phyloP scores from a whole-genome alignment of 768 basidiomycete genomes.

The Tylopilus balloui region DNA sequence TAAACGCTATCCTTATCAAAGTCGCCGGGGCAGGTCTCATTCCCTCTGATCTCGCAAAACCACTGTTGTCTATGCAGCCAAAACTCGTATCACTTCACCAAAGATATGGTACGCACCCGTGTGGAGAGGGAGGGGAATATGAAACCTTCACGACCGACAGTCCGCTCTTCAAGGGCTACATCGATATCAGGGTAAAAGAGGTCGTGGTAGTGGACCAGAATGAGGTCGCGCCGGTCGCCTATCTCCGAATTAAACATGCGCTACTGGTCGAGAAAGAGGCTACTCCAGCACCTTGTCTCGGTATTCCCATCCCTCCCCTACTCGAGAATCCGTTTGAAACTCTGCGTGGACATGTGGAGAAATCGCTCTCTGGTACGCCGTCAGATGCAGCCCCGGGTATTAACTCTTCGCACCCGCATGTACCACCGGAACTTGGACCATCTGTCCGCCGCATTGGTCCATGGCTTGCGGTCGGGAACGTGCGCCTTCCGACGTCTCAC shows the following conservation, averaged over 20 bases:
- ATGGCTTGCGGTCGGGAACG: constrained; percentile 71
- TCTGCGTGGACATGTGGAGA: constrained; percentile 8
- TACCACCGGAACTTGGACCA: constrained; percentile 4
- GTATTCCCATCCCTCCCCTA: constrained; percentile 44
- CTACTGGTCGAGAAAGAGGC: constrained; percentile 53
- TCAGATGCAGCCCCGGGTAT: neutral
- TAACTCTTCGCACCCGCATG: neutral
- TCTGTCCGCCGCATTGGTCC: constrained; percentile 36
- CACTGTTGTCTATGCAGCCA: constrained; percentile 67
- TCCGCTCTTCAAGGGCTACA: constrained; percentile 77
- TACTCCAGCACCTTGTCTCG: neutral
- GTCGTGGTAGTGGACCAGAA: constrained; percentile 75
- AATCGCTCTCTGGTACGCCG: constrained; percentile 4
- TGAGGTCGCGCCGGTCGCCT: constrained; percentile 88
- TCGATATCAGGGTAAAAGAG: constrained; percentile 65
- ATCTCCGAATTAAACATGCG: constrained; percentile 73
- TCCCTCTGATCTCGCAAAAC: constrained; percentile 71
- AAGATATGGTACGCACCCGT: constrained; percentile 86
- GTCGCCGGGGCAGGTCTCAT: constrained; percentile 91
- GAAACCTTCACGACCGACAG: constrained; percentile 90
- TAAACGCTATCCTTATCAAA: constrained; percentile 88
- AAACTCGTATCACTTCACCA: constrained; percentile 69
- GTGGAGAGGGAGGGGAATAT: constrained; percentile 98
- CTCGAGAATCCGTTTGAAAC: constrained; percentile 35
- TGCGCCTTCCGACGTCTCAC: constrained; percentile 31